phyloP scores from a whole-genome alignment of 768 basidiomycete species.

The Lactarius tabidus region DNA sequence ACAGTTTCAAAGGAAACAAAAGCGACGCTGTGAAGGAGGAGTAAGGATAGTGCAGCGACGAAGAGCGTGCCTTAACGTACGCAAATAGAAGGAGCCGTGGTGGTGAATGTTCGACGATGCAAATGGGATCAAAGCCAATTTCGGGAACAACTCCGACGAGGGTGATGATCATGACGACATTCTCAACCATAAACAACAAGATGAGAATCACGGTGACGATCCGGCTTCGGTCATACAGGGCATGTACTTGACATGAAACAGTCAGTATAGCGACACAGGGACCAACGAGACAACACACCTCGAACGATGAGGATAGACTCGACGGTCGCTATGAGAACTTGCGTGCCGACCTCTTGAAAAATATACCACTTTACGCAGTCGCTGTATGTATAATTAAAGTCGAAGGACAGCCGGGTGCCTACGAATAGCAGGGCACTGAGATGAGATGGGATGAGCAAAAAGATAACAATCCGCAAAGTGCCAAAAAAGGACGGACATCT shows the following conservation, averaged over 20 bases:
- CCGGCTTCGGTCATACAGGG: conserved; percentile 21
- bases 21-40: conserved; percentile 21
- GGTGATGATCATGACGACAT: conserved; percentile 16
- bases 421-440: conserved; percentile 21
- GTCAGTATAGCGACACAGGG: not conserved
- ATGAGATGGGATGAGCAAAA: not conserved
- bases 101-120: conserved; percentile 19
- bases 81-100: conserved; percentile 15
- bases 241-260: conserved; percentile 18
- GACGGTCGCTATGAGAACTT: conserved; percentile 25
- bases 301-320: conserved; percentile 30
- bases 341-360: conserved; percentile 18
- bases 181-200: conserved; percentile 17
- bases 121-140: conserved; percentile 13
- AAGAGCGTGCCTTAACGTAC: not conserved
- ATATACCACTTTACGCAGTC: conserved; percentile 25
- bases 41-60: not conserved
- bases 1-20: conserved; percentile 29
- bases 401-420: conserved; percentile 11
- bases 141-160: conserved; percentile 14
- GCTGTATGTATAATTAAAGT: conserved; percentile 25
- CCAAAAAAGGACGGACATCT: conserved; percentile 8
- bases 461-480: not conserved
- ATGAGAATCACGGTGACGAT: conserved; percentile 6
- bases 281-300: conserved; percentile 23